phyloP scores from a whole-genome alignment of 202 grass and related monocot genomes.

The Panicum virgatum region DNA sequence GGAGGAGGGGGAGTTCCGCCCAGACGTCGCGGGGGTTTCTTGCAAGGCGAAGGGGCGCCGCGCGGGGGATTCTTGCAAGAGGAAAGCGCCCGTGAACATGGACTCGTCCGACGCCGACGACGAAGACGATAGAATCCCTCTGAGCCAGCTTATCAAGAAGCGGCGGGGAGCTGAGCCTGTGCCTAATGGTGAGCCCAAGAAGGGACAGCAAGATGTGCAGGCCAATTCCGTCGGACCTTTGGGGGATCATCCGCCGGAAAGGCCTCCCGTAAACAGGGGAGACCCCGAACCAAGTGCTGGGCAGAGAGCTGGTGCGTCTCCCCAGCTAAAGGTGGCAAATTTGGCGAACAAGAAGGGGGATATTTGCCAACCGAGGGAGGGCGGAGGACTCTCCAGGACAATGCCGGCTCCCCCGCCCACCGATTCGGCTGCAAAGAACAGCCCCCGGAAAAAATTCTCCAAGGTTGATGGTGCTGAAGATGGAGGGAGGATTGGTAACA shows the following conservation, averaged over 20 bases:
- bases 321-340: not conserved
- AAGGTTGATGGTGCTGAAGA: not conserved
- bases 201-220: not conserved
- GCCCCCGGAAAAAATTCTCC: not conserved
- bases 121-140: conserved; percentile 17
- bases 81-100: not conserved
- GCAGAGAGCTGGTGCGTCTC: not conserved
- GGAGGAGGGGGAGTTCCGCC: not conserved
- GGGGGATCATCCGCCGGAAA: conserved; percentile 17
- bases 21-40: not conserved
- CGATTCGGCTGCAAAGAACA: not conserved
- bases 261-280: not conserved
- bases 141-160: conserved; percentile 32
- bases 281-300: not conserved
- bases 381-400: not conserved
- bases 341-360: not conserved
- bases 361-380: not conserved
- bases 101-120: too few relatives aligned
- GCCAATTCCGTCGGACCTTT: not conserved
- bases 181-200: conserved; percentile 9
- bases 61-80: conserved; percentile 7
- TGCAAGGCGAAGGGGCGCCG: not conserved
- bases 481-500: too few relatives aligned
- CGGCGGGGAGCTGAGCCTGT: not conserved
- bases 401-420: not conserved